These are phyloP conservation scores for Xylariaceae sp. DNA, from an alignment of 2,329 filamentous ascomycete species.

Conservation along the genomic window DNA sequence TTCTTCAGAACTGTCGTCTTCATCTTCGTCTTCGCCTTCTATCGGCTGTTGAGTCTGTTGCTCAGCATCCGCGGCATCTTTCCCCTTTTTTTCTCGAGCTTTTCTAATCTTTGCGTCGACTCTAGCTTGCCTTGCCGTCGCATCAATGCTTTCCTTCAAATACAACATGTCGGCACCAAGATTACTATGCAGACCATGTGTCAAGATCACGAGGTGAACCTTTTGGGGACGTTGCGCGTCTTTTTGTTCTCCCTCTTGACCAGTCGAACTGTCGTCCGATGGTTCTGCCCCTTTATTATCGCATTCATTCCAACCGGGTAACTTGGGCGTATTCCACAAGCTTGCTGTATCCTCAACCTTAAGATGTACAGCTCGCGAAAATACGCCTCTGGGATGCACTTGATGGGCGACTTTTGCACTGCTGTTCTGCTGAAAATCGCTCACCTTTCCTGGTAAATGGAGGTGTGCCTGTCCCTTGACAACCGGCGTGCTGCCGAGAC, in stretches of 20 bases:
- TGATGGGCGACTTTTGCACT: conserved; percentile 54
- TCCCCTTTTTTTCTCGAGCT: conserved; percentile 42
- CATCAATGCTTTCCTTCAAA: conserved; percentile 94
- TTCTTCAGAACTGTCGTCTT: conserved; percentile 61
- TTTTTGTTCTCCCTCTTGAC: conserved; percentile 18
- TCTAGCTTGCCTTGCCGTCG: conserved; percentile 68
- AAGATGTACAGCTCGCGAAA: conserved; percentile 72
- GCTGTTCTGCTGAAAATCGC: conserved; percentile 66
- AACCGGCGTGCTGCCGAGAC: conserved; percentile 50
- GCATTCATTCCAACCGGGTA: conserved; percentile 60
- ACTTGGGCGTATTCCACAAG: conserved; percentile 85
- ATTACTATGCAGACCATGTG: conserved; percentile 94
- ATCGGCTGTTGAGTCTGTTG: not conserved
- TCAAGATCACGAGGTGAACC: conserved; percentile 85
- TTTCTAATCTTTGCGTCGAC: conserved; percentile 60
- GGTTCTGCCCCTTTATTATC: conserved; percentile 30
- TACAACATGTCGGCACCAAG: conserved; percentile 94
- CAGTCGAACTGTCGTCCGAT: conserved; percentile 25
- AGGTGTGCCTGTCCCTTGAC: conserved; percentile 42
- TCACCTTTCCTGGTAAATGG: conserved; percentile 64
- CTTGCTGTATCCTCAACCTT: conserved; percentile 82
- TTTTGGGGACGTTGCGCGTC: conserved; percentile 59
- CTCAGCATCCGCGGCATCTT: conserved; percentile 19
- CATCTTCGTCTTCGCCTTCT: conserved; percentile 24
- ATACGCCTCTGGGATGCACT: conserved; percentile 68